Evolutionary conservation across 306 rosid species (phyloP).

Genomic region (Rosa chinensis): DNA sequence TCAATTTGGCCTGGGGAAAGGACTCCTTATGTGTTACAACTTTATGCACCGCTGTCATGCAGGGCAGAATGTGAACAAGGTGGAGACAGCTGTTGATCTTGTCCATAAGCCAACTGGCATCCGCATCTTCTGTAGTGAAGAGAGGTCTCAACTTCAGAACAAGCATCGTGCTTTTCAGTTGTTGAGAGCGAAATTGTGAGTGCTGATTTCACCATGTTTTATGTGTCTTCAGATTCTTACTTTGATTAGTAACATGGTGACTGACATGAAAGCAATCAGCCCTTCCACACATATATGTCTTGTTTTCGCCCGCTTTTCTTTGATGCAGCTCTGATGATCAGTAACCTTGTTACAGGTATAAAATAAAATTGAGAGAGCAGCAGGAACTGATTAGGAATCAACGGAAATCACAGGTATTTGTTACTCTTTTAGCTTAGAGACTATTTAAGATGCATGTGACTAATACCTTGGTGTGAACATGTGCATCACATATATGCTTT

Average conservation of each 20-base stretch:
- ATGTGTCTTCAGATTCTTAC: background rate
- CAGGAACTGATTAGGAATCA: slow-evolving; percentile 79
- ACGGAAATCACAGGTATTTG: slow-evolving; percentile 72
- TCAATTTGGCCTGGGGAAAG: slow-evolving; percentile 6
- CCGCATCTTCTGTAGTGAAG: slow-evolving; percentile 98
- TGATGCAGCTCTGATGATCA: slow-evolving; percentile 27
- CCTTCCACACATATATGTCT: background rate
- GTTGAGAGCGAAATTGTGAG: slow-evolving; percentile 96
- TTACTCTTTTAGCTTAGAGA: slow-evolving; percentile 22
- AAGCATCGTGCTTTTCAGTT: slow-evolving; percentile 86
- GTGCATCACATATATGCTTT: background rate
- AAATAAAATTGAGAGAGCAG: slow-evolving; percentile 91
- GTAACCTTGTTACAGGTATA: slow-evolving; percentile 58
- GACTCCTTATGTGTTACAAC: slow-evolving; percentile 21
- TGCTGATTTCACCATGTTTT: slow-evolving; percentile 10
- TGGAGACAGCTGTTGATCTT: slow-evolving; percentile 97
- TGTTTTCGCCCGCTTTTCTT: background rate
- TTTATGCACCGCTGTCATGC: slow-evolving; percentile 38
- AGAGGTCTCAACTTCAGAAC: slow-evolving; percentile 89
- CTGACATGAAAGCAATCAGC: background rate
- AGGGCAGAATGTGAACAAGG: slow-evolving; percentile 99
- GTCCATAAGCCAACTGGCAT: slow-evolving; percentile 95
- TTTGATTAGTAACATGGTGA: background rate
- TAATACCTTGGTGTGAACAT: background rate
- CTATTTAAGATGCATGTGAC: slow-evolving; percentile 13